Conservation (phyloP, 257 asterid species). For the Fraxinus anomala region DNA sequence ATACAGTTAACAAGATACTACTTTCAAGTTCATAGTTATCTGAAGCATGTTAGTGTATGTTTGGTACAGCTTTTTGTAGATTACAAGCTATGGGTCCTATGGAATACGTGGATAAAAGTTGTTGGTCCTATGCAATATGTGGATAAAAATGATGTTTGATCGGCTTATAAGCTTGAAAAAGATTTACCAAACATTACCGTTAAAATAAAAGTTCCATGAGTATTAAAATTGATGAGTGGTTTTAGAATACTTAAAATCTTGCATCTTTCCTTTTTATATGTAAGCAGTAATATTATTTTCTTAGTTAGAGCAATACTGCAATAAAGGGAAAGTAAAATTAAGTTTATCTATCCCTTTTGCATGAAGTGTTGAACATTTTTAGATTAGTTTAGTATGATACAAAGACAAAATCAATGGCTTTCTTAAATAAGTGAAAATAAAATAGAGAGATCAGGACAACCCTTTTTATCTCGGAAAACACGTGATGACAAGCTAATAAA, state of each 20-base stretch:
- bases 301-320: background rate
- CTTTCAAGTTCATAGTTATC: background rate
- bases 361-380: background rate
- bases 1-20: background rate
- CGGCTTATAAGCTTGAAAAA: no score
- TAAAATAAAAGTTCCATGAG: background rate
- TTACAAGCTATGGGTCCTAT: no score
- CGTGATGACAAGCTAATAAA: background rate
- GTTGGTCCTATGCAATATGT: no score
- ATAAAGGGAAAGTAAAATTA: background rate
- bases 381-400: background rate
- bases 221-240: background rate
- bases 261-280: background rate
- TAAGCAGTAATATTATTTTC: background rate
- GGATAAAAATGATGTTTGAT: no score
- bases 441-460: background rate
- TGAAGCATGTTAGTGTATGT: background rate
- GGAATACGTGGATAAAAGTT: no score
- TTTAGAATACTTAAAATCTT: background rate
- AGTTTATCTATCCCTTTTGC: background rate
- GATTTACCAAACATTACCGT: no score
- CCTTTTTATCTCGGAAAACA: background rate
- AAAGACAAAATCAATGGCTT: background rate
- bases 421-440: background rate
- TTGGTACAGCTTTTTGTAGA: no score